Base-by-base conservation (phyloP, 2,329 filamentous ascomycete species). In the Didymella glomerata region DNA sequence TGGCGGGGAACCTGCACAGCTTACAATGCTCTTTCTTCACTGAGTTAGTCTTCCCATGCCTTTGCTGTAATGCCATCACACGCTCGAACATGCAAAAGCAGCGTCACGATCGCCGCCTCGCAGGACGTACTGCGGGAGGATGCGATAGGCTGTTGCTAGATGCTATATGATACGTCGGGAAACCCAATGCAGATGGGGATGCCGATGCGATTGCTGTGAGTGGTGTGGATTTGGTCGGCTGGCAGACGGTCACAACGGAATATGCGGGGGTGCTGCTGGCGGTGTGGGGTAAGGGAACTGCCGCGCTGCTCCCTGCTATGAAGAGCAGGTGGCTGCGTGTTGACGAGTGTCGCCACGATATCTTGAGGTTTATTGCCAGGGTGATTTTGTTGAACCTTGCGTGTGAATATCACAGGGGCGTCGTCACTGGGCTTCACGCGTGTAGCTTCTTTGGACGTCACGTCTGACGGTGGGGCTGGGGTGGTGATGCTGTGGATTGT, bases 231-330 rank as follows among this genome's bases (percentile, higher is more conserved):
- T 5, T 11, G 4, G n/a, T 34, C 14, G 16, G 2, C 13, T 13
- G n/a, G 34, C 20, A 22, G 20, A 24, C 38, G 10, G 28, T 8
- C 7, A 30, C 24, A n/a, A n/a, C 7, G 28, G 20, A 41, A 38
- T n/a, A 10, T 40, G 38, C 38, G 22, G 18, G 44, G 4, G n/a
- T 22, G 27, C 28, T 34, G 5, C 30, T 28, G 30, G 32, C 9
- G 42, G 50, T 47, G 50, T 48, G 50, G 45, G 34, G 45, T n/a
- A 40, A 28, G 46, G 53, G 46, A 56, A 45, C 28, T 49, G 46
- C 52, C 45, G 52, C 18, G 45, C 27, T 13, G 44, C 25, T 36
- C 44, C n/a, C 8, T 47, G 18, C 51, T 48, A 25, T 18, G 27
- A 24, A 7, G 32, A 34, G 42, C 34, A 44, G 52, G 52, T 48